Evolutionary conservation across 495 filamentous ascomycete genomes (phyloP), one percentile per base, ranked within the genome.

Genomic region (Lineolata rhizophorae): DNA sequence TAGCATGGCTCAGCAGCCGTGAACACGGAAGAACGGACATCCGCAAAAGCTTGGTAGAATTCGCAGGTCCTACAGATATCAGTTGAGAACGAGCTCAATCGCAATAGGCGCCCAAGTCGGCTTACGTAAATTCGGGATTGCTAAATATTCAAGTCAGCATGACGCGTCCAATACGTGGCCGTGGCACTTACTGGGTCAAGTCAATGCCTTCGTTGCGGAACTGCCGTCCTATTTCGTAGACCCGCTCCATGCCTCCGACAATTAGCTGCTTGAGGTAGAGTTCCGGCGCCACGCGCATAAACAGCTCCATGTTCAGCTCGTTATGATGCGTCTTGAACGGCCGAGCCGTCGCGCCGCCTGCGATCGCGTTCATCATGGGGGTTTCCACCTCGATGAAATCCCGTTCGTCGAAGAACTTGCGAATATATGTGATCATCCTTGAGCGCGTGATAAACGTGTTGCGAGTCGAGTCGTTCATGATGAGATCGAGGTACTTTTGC

Each of bases 41-140:
- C 90, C 22, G 82, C 80, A 41, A 84, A 94, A 10, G 87, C 87
- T 70, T 70, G 71, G 55, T 99, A 99, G 60, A 94, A 94, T 53
- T 99, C 90, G 47, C 76, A 83, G 9, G 83, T 84, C 8, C n/a
- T n/a, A n/a, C n/a, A n/a, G n/a, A n/a, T n/a, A n/a, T n/a, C n/a
- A n/a, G n/a, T n/a, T n/a, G n/a, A n/a, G n/a, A n/a, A n/a, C n/a
- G n/a, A n/a, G n/a, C n/a, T n/a, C n/a, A n/a, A n/a, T n/a, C n/a
- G n/a, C n/a, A n/a, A n/a, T n/a, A n/a, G n/a, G n/a, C n/a, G n/a
- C n/a, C n/a, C n/a, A n/a, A n/a, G n/a, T n/a, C n/a, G n/a, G n/a
- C n/a, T n/a, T n/a, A n/a, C n/a, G 90, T 95, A 61, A 95, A 99
- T 46, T 99, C 87, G 2, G 87, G 87, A 58, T 99, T 99, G 62